Base-by-base conservation (phyloP, 2,329 filamentous ascomycete genomes). In the Sarocladium strictum region DNA sequence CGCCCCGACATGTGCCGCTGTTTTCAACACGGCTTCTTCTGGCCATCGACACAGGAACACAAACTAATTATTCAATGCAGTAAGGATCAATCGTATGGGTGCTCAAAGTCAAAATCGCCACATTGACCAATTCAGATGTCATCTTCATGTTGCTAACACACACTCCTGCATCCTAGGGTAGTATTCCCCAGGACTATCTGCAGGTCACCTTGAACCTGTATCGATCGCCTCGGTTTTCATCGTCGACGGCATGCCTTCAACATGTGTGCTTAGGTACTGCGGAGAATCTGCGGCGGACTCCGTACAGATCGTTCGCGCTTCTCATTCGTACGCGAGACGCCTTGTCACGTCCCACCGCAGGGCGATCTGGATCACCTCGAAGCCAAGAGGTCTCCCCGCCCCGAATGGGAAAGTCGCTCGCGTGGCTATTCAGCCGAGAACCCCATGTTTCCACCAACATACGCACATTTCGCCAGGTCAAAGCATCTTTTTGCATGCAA, bases 401-500 rank as follows among this genome's bases (percentile, higher is more conserved):
- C 29, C 15, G 19, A 51, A 33, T 33, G 47, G 47, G 47, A 51
- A 51, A 51, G 3, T 21, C 12, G 19, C 23, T 51, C 47, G 47
- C 29, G 47, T 51, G 27, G 17, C 15, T 33, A 35, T 51, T 51
- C 47, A 51, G 47, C 47, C 47, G 47, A 23, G 43, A 47, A 47
- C n/a, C 3, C 43, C 43, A 47, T 47, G 43, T 14, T 17, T 9
- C 23, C 23, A 47, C 4, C 43, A 47, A 27, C 10, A 47, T 24
- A 14, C 4, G 7, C 21, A n/a, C n/a, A n/a, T n/a, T 47, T 47
- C 35, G 35, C 35, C 35, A 5, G 43, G n/a, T n/a, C n/a, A n/a
- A n/a, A n/a, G n/a, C n/a, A n/a, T n/a, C n/a, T n/a, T 24, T 23
- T 11, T 21, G 17, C 21, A 7, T 21, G 17, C 40, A 9, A 43